These are phyloP conservation scores for Haematococcus sp. DNA, from an alignment of 139 green algal genomes.

Conservation along the genomic window DNA sequence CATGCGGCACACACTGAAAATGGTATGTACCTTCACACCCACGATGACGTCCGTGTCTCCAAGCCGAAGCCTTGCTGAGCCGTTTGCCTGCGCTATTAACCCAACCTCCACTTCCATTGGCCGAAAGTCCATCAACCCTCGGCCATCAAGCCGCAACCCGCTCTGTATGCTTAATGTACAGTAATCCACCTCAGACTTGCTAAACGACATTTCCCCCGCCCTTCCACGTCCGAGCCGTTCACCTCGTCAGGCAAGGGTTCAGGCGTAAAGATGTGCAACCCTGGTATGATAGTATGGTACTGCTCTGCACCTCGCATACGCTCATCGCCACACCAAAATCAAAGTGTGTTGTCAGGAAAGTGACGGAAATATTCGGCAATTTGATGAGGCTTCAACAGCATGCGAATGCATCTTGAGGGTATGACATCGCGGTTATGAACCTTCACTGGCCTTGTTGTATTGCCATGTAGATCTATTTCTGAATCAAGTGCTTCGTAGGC, in stretches of 20 bases:
- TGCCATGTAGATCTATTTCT: too few relatives aligned
- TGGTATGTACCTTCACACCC: slow-evolving; percentile 67
- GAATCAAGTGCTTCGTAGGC: too few relatives aligned
- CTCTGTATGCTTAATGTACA: slow-evolving; percentile 44
- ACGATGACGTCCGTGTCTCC: slow-evolving; percentile 81
- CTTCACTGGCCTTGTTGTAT: too few relatives aligned
- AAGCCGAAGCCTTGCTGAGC: slow-evolving; percentile 69
- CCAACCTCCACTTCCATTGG: slow-evolving; percentile 61
- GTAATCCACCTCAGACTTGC: slow-evolving; percentile 39
- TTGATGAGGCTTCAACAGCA: too few relatives aligned
- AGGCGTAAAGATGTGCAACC: too few relatives aligned
- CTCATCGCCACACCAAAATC: not conserved
- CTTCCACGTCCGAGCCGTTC: not conserved
- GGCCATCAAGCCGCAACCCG: slow-evolving; percentile 64
- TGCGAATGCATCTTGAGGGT: too few relatives aligned
- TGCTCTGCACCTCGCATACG: not conserved
- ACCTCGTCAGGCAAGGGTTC: too few relatives aligned
- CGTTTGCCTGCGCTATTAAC: slow-evolving; percentile 72
- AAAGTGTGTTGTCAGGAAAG: not conserved
- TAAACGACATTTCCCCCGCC: not conserved
- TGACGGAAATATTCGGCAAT: too few relatives aligned
- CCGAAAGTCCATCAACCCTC: slow-evolving; percentile 52
- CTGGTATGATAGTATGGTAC: not conserved
- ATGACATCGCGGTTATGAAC: too few relatives aligned
- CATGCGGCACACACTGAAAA: slow-evolving; percentile 2